Conservation (phyloP, 2,329 filamentous ascomycete species). For the Hymenoscyphus fructigenus region DNA sequence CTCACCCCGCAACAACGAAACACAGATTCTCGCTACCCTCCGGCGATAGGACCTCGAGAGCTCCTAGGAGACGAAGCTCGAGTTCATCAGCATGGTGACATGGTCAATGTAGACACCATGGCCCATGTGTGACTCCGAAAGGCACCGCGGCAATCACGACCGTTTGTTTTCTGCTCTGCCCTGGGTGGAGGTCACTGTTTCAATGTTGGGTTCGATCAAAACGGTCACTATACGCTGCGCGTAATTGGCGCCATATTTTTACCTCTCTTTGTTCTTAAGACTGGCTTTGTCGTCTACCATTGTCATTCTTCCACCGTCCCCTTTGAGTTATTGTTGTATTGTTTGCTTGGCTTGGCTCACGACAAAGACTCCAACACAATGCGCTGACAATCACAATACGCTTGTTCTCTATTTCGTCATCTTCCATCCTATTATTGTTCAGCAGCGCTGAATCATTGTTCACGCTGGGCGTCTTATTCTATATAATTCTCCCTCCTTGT, state of each 20-base stretch:
- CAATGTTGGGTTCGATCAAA: slow-evolving; percentile 13
- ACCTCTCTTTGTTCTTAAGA: slow-evolving; percentile 8
- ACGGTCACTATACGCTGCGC: slow-evolving; percentile 13
- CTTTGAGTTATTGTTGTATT: slow-evolving; percentile 20
- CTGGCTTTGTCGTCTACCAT: slow-evolving; percentile 26
- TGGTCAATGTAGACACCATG: background rate
- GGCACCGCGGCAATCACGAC: background rate
- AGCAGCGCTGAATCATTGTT: slow-evolving; percentile 22
- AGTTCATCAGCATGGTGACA: slow-evolving; percentile 14
- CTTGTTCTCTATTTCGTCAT: slow-evolving; percentile 22
- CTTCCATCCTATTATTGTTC: slow-evolving; percentile 16
- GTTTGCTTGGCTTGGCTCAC: too few species aligned
- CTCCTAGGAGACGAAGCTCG: slow-evolving; percentile 11
- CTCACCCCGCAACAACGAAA: slow-evolving; percentile 22
- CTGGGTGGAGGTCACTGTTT: slow-evolving; percentile 24
- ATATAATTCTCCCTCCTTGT: background rate
- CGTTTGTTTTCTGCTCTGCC: background rate
- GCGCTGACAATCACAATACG: slow-evolving; percentile 20
- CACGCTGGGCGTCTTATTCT: slow-evolving; percentile 20
- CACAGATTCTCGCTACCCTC: slow-evolving; percentile 21
- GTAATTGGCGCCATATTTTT: slow-evolving; percentile 9
- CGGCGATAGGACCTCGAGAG: slow-evolving; percentile 29
- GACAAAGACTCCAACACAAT: background rate
- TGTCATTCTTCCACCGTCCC: slow-evolving; percentile 8
- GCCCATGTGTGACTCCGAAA: slow-evolving; percentile 5